Base-by-base conservation (phyloP, 371 early-diverging fungal species). In the Smittium culicis region DNA sequence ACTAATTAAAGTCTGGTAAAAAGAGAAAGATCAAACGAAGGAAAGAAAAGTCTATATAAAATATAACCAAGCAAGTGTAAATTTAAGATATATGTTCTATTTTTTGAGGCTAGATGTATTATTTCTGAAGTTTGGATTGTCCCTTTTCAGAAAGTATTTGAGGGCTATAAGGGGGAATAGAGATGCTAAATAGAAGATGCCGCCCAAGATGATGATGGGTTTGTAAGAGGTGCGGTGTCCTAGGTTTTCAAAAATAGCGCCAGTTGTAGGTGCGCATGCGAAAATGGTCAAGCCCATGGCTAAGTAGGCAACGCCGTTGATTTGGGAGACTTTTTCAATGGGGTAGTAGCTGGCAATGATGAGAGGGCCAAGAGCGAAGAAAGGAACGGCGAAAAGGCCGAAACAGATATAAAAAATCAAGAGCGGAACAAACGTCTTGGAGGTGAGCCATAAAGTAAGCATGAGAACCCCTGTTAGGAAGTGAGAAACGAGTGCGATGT, bases 281-380 rank as follows among this genome's bases (percentile, higher is more conserved):
- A 75, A 61, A 16, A 65, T 34, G 8, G 75, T 69, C n/a, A 68
- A 64, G 1, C 70, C 60, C 27, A 70, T 72, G 0, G 71, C 35
- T 28, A 76, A n/a, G 34, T 71, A 76, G 3, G 72, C 1, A 14
- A 76, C 56, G 1, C 76, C 75, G 32, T 60, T 60, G 35, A 69
- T 16, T 71, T 77, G 30, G 71, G 77, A 1, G n/a, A 75, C 69
- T 35, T 70, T 60, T 25, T 59, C 66, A 34, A 66, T 67, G 25
- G 58, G 65, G 45, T 76, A 75, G 34, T 75, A 76, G 3, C 68
- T 71, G 77, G 79, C 67, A 67, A 74, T 61, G 32, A 79, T 55
- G 33, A 72, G 54, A 73, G 85, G 61, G 70, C 79, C 62, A 66
- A 73, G 77, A 75, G 83, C 24, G 75, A 78, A 35, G 35, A 74